Base-by-base conservation (phyloP, 2,329 filamentous ascomycete genomes). In the Aspergillus jensenii region DNA sequence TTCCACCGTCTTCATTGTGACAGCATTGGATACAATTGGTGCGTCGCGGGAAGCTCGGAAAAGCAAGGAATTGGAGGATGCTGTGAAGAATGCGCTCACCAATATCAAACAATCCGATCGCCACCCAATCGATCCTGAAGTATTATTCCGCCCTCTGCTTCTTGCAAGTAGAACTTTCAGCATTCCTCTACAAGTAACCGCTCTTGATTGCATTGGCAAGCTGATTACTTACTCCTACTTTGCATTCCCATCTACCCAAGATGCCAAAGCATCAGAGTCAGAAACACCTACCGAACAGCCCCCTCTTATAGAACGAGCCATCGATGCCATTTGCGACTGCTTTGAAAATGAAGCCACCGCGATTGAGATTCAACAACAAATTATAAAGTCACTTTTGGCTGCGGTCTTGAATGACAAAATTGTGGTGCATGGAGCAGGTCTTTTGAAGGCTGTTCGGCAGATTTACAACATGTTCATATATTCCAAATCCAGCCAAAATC, bases 191-290 rank as follows among this genome's bases (percentile, higher is more conserved):
- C 90, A 92, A 59, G 96, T 92, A 21, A 90, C 90, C 39, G 93
- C 95, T 6, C 86, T 99, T 70, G 95, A 99, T 77, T 98, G 93
- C 77, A 97, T 99, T 68, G 95, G 96, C 69, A 99, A 99, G 80
- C 87, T 99, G 62, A 98, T 98, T 73, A 97, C 93, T 69, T 99
- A 96, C 75, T 96, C 95, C 17, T 98, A 98, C 81, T 98, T 99
- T 76, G 93, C 93, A 49, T 85, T 91, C 50, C 84, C 88, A 37
- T 81, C 80, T 52, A 76, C 77, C 21, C 71, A 70, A 39, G 67
- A 65, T 17, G 52, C 31, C 46, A 60, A 56, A 40, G 46, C 41
- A 21, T 58, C 71, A 35, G 68, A 67, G 37, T 62, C 62, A 19
- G 66, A 70, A n/a, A 35, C 66, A 41, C 59, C 58, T 12, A 59